Conservation (phyloP, 768 basidiomycete genomes). For the Tulasnella sp. region DNA sequence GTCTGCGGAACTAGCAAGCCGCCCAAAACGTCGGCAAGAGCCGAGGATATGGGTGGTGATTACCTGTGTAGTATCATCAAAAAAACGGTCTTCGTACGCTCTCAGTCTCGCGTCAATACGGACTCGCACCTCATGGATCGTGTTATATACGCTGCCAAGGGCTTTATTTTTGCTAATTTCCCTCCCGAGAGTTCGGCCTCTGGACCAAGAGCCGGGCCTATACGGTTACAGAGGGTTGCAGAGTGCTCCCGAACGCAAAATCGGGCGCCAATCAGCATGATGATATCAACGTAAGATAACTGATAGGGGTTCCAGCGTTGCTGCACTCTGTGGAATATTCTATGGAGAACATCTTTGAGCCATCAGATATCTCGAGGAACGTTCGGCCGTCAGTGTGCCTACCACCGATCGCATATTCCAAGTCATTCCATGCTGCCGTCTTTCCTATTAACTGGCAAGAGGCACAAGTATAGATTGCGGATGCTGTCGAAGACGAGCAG, state of each 20-base stretch:
- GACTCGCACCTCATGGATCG: neutral
- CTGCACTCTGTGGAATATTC: neutral
- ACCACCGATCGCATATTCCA: constrained; percentile 3
- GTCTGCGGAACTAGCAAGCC: neutral
- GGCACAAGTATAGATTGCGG: neutral
- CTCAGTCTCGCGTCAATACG: neutral
- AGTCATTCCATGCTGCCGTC: neutral
- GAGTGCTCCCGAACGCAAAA: neutral
- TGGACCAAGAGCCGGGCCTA: neutral
- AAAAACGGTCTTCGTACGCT: neutral
- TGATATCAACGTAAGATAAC: neutral
- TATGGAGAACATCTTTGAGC: neutral
- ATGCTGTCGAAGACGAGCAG: neutral
- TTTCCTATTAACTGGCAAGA: neutral
- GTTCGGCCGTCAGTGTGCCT: neutral
- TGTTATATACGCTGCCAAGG: neutral
- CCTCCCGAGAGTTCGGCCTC: neutral
- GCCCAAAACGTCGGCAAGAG: neutral
- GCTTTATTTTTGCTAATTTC: neutral
- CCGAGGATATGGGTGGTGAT: neutral
- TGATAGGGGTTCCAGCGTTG: neutral
- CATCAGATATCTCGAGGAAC: neutral
- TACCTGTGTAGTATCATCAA: neutral
- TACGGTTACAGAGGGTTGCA: neutral
- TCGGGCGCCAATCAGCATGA: neutral